These are phyloP conservation scores for Psidium guajava DNA, from an alignment of 345 rosid species.

Conservation along the genomic window DNA sequence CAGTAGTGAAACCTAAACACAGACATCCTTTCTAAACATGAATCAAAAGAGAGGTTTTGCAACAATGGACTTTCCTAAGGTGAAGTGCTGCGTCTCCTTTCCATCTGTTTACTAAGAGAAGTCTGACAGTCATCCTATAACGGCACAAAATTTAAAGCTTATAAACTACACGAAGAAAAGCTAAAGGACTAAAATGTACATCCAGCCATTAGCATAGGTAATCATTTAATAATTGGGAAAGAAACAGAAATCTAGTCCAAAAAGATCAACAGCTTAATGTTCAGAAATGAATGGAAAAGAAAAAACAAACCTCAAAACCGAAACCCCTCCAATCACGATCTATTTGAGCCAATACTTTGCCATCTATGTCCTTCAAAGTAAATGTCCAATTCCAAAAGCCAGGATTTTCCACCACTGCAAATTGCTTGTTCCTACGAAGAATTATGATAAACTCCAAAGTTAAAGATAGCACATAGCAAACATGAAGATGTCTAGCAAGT, in stretches of 20 bases:
- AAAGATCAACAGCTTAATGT: not conserved
- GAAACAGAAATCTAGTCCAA: not conserved
- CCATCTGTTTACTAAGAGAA: not conserved
- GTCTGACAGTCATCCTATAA: not conserved
- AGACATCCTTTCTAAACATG: not conserved
- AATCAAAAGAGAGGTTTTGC: not conserved
- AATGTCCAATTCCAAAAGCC: constrained; percentile 99
- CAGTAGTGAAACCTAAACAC: not conserved
- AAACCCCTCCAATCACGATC: constrained; percentile 99
- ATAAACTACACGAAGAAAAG: not conserved
- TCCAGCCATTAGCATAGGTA: not conserved
- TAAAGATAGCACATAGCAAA: not conserved
- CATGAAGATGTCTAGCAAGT: not conserved
- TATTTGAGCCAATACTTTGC: constrained; percentile 67
- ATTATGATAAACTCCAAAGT: constrained; percentile 1
- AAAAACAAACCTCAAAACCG: constrained; percentile 70
- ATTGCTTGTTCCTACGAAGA: constrained; percentile 61
- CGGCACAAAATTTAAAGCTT: not conserved
- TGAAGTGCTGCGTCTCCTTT: not conserved
- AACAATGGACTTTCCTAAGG: not conserved
- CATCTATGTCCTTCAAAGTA: constrained; percentile 73
- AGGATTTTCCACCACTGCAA: constrained; percentile 89
- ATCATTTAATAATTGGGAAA: not conserved
- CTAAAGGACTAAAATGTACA: not conserved
- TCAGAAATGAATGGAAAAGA: not conserved